phyloP scores from a whole-genome alignment of 306 rosid genomes.

The Leucaena leucocephala region DNA sequence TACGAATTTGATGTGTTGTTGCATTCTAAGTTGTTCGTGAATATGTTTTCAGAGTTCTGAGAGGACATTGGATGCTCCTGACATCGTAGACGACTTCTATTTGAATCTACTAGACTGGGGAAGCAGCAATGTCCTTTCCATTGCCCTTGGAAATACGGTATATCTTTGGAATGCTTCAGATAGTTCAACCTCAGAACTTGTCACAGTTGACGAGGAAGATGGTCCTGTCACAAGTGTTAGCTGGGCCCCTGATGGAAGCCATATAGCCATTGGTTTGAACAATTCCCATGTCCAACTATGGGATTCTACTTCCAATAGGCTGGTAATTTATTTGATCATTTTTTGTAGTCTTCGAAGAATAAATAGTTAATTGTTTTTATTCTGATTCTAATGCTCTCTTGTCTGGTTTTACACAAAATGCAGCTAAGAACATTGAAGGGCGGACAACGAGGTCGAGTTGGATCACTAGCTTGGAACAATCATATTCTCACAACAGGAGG shows the following conservation, averaged over 20 bases:
- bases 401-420: neutral
- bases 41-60: slow-evolving; percentile 53
- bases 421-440: slow-evolving; percentile 64
- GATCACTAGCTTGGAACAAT: slow-evolving; percentile 65
- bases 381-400: neutral
- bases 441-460: slow-evolving; percentile 53
- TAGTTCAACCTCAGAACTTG: slow-evolving; percentile 60
- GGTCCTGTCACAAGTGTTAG: slow-evolving; percentile 64
- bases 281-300: slow-evolving; percentile 62
- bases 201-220: slow-evolving; percentile 54
- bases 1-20: neutral
- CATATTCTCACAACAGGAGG: slow-evolving; percentile 66
- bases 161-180: slow-evolving; percentile 61
- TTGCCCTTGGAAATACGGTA: slow-evolving; percentile 62
- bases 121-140: slow-evolving; percentile 57
- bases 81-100: slow-evolving; percentile 62
- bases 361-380: neutral
- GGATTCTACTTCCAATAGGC: slow-evolving; percentile 54
- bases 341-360: neutral
- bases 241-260: slow-evolving; percentile 73
- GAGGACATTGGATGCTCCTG: slow-evolving; percentile 72
- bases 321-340: slow-evolving; percentile 39
- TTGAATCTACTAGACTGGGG: slow-evolving; percentile 72
- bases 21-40: neutral
- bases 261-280: slow-evolving; percentile 61